Base-by-base conservation (phyloP, 1,284 basidiomycete species). In the Austropuccinia psidii region DNA sequence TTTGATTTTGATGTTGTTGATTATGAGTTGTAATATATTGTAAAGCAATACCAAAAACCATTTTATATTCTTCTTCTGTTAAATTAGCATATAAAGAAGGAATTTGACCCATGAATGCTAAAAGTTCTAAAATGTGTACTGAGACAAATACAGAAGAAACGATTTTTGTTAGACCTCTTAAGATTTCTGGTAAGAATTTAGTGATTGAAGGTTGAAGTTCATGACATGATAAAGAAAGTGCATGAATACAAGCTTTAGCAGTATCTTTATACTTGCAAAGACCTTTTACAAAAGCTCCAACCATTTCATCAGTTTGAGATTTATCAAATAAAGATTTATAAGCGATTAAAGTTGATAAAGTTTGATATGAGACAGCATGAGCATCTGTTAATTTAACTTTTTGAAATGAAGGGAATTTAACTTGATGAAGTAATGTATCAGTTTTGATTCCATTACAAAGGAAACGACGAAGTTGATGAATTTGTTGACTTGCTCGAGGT, bases 21-120 rank as follows among this genome's bases (percentile, higher is more conserved):
- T 91, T 93, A 79, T 97, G 93, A 77, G 93, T 87, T 77, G 93
- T 90, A 74, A 99, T 88, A 82, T 97, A 98, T 80, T 94, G 90
- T 75, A 98, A 83, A 8, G 94, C 93, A 29, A 98, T 92, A 11
- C 90, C 92, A 78, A 99, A 98, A 0, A 98, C 90, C 83, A 91
- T 89, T 80, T 90, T 91, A 83, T 90, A 98, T 80, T 98, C 91
- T 58, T 85, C 86, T 77, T 95, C 91, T 7, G 91, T 95, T 77
- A 99, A 92, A 81, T 98, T 98, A 75, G 88, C 87, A 80, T 94
- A 92, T 17, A 97, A 84, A 1, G 85, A 82, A 0, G 87, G 88
- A 67, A 87, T 85, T 8, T 93, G 91, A 4, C 91, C 93, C 61
- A 97, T 86, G 75, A 95, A 89, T 58, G 88, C 87, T 37, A 98